Percentiles rank a stretch among this genome's conserved stretches.
phyloP scores from a whole-genome alignment of 2,329 filamentous ascomycete genomes.

The Alternaria incomplexa region DNA sequence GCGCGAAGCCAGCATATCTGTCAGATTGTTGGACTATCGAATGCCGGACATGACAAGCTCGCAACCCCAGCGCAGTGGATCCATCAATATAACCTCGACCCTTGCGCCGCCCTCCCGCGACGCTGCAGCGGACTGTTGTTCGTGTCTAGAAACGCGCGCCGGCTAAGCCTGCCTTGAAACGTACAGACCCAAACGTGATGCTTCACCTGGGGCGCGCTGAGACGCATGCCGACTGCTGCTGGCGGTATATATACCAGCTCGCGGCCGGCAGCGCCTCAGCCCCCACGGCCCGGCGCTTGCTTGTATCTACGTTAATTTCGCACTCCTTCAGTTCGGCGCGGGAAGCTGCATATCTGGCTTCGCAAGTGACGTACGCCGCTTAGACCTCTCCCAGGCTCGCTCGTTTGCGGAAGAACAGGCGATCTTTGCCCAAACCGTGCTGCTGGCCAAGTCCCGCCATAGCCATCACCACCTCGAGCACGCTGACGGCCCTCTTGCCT shows the following conservation, averaged over 20 bases:
- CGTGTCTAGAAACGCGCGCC: conserved; percentile 6
- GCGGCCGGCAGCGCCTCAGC: conserved; percentile 12
- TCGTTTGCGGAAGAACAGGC: conserved; percentile 33
- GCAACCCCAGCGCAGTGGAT: conserved; percentile 15
- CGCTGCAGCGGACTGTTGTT: conserved; percentile 4
- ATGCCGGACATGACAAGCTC: conserved; percentile 12
- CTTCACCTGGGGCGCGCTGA: conserved; percentile 31
- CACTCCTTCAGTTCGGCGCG: conserved; percentile 16
- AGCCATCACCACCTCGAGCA: conserved; percentile 20
- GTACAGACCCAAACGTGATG: conserved; percentile 25
- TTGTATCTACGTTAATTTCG: background rate
- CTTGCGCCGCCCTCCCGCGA: conserved; percentile 1
- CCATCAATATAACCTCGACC: conserved; percentile 6
- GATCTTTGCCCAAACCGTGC: conserved; percentile 31
- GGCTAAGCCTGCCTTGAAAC: conserved; percentile 26
- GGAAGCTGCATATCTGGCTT: conserved; percentile 18
- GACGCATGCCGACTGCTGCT: conserved; percentile 16
- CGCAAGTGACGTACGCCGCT: conserved; percentile 35
- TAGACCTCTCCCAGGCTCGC: conserved; percentile 16
- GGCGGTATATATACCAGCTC: conserved; percentile 14
- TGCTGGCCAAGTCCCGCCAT: conserved; percentile 29
- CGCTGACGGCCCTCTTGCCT: conserved; percentile 18
- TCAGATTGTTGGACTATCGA: background rate
- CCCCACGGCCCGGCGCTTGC: conserved; percentile 7
- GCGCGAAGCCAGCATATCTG: background rate